Evolutionary conservation across 176 grass and related monocot species (phyloP), one percentile per base, ranked within the genome.

Genomic region (Aegilops umbellulata): DNA sequence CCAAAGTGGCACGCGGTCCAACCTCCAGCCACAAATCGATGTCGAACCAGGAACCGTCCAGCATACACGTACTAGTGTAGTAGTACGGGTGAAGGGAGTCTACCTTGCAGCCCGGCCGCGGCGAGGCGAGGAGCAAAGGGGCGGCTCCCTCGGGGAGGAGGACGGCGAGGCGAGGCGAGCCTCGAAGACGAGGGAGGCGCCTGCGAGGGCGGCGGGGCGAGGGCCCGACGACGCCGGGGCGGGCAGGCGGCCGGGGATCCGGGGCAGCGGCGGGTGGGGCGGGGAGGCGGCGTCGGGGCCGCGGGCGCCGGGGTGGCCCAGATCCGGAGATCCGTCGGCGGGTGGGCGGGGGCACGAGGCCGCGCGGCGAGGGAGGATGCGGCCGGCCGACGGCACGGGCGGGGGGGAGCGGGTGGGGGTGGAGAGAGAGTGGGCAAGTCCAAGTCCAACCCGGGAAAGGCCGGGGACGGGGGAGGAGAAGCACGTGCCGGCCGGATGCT

Each of bases 341-440:
- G 1, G 17, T 55, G 2, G 51, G 51, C 0, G 16, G 26, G 25
- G 38, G 26, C 10, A 7, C 80, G 14, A 51, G 44, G 20, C 80
- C 22, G 63, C 42, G 26, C 64, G 44, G 29, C 80, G 29, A 0
- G 30, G 20, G 27, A 0, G 30, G 30, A 9, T 35, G 80, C 46
- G 23, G 71, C 12, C 71, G 42, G 42, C 23, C 71, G 42, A 25
- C 72, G 22, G 66, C 44, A 10, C 80, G 23, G 30, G n/a, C n/a
- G n/a, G 15, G 39, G 38, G 3, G 10, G 70, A 55, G 53, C 7
- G 53, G 53, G 53, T 57, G 19, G 42, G 44, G 4, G 46, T 27
- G 67, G 51, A 42, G 68, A 60, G 81, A 73, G 68, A 39, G 82
- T 62, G 82, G 55, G 0, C 53, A 44, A 61, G 53, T 82, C 65